Percentiles rank a stretch among this genome's conserved stretches.
Conservation (phyloP, 2,329 filamentous ascomycete genomes). For the Hypoxylon sp. region DNA sequence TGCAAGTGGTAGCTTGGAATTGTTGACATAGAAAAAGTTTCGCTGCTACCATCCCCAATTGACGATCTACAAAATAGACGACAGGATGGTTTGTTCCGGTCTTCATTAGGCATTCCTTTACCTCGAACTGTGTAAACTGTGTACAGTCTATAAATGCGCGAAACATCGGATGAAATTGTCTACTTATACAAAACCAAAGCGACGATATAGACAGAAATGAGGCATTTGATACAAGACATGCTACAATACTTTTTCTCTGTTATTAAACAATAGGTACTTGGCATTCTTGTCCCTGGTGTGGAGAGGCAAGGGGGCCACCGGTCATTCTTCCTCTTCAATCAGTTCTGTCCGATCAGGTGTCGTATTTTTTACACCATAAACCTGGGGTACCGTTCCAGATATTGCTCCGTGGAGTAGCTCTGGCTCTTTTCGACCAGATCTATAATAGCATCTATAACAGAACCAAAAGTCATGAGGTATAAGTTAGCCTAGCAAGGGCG, state of each 20-base stretch:
- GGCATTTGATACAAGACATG: slow-evolving; percentile 11
- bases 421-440: slow-evolving; percentile 9
- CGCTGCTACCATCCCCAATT: not conserved
- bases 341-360: slow-evolving; percentile 12
- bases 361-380: slow-evolving; percentile 11
- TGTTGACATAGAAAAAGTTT: not conserved
- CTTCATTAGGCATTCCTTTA: not conserved
- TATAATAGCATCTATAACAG: not conserved
- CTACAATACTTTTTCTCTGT: not conserved
- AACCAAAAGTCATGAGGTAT: slow-evolving; percentile 11
- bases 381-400: slow-evolving; percentile 10
- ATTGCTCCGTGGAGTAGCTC: slow-evolving; percentile 6
- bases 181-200: not conserved
- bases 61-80: not conserved
- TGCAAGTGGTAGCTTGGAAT: not conserved
- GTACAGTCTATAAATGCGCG: not conserved
- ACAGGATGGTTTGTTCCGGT: slow-evolving; percentile 4
- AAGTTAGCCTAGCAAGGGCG: slow-evolving; percentile 19
- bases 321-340: slow-evolving; percentile 15
- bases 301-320: not conserved
- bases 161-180: slow-evolving; percentile 2
- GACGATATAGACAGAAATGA: slow-evolving; percentile 6
- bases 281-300: not conserved
- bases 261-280: not conserved
- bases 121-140: not conserved